Evolutionary conservation across 1,284 basidiomycete species (phyloP), one percentile per base, ranked within the genome.

Genomic region (Somion occarium): DNA sequence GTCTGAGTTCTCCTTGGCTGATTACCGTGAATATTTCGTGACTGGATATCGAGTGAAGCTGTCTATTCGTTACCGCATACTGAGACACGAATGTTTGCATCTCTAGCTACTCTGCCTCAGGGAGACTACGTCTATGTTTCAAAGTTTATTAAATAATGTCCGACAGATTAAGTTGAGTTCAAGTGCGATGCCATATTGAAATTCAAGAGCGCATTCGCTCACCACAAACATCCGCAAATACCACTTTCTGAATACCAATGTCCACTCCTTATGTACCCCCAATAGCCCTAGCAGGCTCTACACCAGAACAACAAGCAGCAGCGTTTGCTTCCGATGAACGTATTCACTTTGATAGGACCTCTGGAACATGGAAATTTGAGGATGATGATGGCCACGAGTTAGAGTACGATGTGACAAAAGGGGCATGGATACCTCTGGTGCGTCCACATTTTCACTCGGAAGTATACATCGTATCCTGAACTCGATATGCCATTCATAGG

Each of bases 351-450:
- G 88, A 91, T 56, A 88, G 81, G 59, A 75, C 79, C 41, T 76
- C 83, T 3, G 79, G 80, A 38, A 88, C 89, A 58, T 99, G 92
- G 91, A 80, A 86, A 49, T 87, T 88, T 63, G 96, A 99, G 66
- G 85, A 91, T 62, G 89, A 92, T 51, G 86, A 93, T 56, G 93
- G 90, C 12, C 73, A 79, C 24, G 94, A 97, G 67, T 81, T 91
- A 64, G 95, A 99, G 70, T 99, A 91, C 75, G 86, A 93, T 62
- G 68, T 77, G 38, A 66, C 67, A 4, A 91, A 88, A 61, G 82
- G 80, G 18, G 72, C 74, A 37, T 97, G 94, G 94, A 68, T 92
- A 22, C 85, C 90, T 38, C 67, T 94, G 63, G 93, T 97, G 62
- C 65, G 87, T 69, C 67, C 25, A 18, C 13, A 42, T 38, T 39